Evolutionary conservation across 768 basidiomycete genomes (phyloP).

Genomic region (Lactarius sp.): DNA sequence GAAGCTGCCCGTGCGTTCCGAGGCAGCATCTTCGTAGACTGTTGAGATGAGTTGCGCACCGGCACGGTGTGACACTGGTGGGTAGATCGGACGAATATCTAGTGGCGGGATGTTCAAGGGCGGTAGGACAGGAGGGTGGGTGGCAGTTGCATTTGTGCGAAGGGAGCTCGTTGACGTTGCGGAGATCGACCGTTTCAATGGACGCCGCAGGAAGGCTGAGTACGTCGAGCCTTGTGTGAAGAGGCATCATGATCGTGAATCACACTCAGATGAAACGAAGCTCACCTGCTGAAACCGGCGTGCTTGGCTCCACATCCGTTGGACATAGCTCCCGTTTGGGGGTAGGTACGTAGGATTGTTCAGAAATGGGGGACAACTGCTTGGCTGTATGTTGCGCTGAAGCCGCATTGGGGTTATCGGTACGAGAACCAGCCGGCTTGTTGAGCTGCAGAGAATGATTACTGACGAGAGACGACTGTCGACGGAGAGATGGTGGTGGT

Average conservation of each 20-base stretch:
- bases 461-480: conserved; percentile 34
- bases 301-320: conserved; percentile 25
- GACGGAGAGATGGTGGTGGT: conserved; percentile 25
- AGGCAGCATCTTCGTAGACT: conserved; percentile 32
- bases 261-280: neutral
- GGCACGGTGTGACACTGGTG: conserved; percentile 22
- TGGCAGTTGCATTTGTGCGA: conserved; percentile 46
- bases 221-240: conserved; percentile 30
- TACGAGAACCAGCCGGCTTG: conserved; percentile 18
- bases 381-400: conserved; percentile 27
- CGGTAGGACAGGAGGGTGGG: conserved; percentile 47
- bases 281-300: conserved; percentile 27
- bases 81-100: conserved; percentile 22
- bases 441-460: conserved; percentile 43
- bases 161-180: conserved; percentile 43
- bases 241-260: neutral
- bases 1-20: conserved; percentile 33
- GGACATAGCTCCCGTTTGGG: conserved; percentile 34
- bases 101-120: conserved; percentile 35
- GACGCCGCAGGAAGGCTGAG: conserved; percentile 57
- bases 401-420: conserved; percentile 20
- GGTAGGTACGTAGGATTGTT: conserved; percentile 59
- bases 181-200: conserved; percentile 60
- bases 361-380: conserved; percentile 62
- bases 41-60: conserved; percentile 32